Evolutionary conservation across 768 basidiomycete genomes (phyloP), one percentile per base, ranked within the genome.

Genomic region (Pholiota microspora): DNA sequence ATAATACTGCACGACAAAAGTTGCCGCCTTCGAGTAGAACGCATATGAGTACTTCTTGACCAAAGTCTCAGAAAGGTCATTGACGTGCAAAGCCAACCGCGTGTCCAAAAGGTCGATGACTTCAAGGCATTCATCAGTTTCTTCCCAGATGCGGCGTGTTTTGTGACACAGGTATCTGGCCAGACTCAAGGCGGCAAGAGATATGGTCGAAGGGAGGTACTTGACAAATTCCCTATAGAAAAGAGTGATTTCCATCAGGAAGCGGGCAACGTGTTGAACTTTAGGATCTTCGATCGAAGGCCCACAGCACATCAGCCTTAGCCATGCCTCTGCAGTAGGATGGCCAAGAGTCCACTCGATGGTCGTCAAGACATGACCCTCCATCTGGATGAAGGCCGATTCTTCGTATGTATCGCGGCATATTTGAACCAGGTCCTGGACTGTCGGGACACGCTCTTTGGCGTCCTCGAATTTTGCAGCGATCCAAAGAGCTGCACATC

Each of bases 381-480:
- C 97, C 97, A 99, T 98, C 73, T 99, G 97, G 57, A 98, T 88
- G 72, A 99, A 99, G 1, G 96, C 96, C 2, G 89, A 88, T 71
- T 96, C 94, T 68, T 98, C 95, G 70, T 98, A 98, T 2, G 94
- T 93, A 66, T 95, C 88, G 65, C 89, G 93, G 75, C 97, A 98
- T 70, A 97, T 94, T 67, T 94, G 88, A 40, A 87, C 88, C 51
- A 99, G 87, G 59, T 98, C 95, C 66, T 92, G 87, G 5, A 98
- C 91, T 0, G 94, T 92, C 9, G 97, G 97, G 12, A 98, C 94
- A 59, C 95, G 93, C 67, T 98, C 96, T 71, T 99, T 98, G 21
- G 94, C 91, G 66, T 99, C 97, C 73, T 99, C 97, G 63, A 98
- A 99, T 74, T 99, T 99, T 60, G 96, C 91, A 13, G 97, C 97